phyloP scores from a whole-genome alignment of 1,139 yeast species.

The Yamadazyma songkhlaensis region DNA sequence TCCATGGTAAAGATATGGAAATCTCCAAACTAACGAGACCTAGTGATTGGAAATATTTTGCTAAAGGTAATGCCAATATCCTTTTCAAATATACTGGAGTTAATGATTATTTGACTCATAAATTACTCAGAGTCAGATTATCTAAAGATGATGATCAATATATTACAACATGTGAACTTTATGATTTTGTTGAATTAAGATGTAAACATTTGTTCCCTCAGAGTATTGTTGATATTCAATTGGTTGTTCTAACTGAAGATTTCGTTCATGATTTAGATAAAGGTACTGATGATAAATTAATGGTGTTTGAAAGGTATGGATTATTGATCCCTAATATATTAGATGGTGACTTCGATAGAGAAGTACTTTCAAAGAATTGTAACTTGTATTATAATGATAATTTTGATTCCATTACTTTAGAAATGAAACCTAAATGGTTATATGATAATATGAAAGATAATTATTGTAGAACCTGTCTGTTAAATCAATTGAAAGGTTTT shows the following conservation, averaged over 20 bases:
- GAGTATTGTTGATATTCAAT: slow-evolving; percentile 37
- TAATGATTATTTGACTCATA: slow-evolving; percentile 34
- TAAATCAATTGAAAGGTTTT: slow-evolving; percentile 33
- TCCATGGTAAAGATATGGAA: slow-evolving; percentile 25
- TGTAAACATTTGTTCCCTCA: slow-evolving; percentile 41
- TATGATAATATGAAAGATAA: slow-evolving; percentile 37
- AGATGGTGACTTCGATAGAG: slow-evolving; percentile 29
- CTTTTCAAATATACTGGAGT: slow-evolving; percentile 39
- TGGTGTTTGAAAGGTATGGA: slow-evolving; percentile 40
- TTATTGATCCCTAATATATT: slow-evolving; percentile 41
- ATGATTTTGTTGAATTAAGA: slow-evolving; percentile 41
- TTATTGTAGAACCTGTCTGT: slow-evolving; percentile 47
- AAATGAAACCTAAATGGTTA: slow-evolving; percentile 49
- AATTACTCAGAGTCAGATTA: slow-evolving; percentile 37
- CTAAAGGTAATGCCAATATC: slow-evolving; percentile 48
- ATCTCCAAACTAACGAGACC: slow-evolving; percentile 41
- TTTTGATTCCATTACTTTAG: slow-evolving; percentile 34
- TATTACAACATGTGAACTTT: slow-evolving; percentile 41
- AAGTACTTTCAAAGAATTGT: slow-evolving; percentile 34
- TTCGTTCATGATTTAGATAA: slow-evolving; percentile 31
- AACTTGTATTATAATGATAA: slow-evolving; percentile 25
- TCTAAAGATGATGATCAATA: slow-evolving; percentile 37
- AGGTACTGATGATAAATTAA: slow-evolving; percentile 29
- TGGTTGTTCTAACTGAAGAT: slow-evolving; percentile 34
- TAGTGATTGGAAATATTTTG: slow-evolving; percentile 42